These are phyloP conservation scores for Aureobasidium subglaciale DNA, from an alignment of 2,329 filamentous ascomycete genomes.

Conservation along the genomic window DNA sequence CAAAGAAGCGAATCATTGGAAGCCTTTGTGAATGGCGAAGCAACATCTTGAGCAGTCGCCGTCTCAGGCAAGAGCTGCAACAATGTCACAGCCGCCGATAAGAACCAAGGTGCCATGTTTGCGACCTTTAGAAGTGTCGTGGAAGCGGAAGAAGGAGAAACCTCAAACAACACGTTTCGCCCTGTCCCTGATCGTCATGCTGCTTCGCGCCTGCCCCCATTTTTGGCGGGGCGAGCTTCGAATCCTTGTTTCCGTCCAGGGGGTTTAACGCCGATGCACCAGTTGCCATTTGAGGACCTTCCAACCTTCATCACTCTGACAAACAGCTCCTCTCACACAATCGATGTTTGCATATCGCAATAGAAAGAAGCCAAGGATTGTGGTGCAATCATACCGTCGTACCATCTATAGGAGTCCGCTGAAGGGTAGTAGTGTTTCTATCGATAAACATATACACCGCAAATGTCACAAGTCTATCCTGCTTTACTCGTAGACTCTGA, in stretches of 20 bases:
- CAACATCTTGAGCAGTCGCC: conserved; percentile 13
- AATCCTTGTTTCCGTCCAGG: not conserved
- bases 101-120: conserved; percentile 14
- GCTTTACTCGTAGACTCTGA: too few relatives aligned
- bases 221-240: conserved; percentile 7
- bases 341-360: too few relatives aligned
- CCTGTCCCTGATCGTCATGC: conserved; percentile 6
- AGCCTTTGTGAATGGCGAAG: conserved; percentile 33
- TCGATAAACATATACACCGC: too few relatives aligned
- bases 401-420: too few relatives aligned
- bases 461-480: too few relatives aligned
- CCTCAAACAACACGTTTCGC: conserved; percentile 10
- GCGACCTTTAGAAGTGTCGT: not conserved
- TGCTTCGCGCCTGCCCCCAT: not conserved
- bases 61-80: conserved; percentile 11
- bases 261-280: not conserved
- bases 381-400: too few relatives aligned
- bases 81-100: conserved; percentile 13
- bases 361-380: too few relatives aligned
- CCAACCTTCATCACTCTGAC: too few relatives aligned
- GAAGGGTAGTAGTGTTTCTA: too few relatives aligned
- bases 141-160: not conserved
- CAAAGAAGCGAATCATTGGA: conserved; percentile 84
- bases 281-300: too few relatives aligned
- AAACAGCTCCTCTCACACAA: too few relatives aligned